A percentile compares a stretch with the other conserved stretches of the same genome.
Evolutionary conservation across 164 flowering plant genomes (phyloP).

Genomic region (Vitis labrusca): DNA sequence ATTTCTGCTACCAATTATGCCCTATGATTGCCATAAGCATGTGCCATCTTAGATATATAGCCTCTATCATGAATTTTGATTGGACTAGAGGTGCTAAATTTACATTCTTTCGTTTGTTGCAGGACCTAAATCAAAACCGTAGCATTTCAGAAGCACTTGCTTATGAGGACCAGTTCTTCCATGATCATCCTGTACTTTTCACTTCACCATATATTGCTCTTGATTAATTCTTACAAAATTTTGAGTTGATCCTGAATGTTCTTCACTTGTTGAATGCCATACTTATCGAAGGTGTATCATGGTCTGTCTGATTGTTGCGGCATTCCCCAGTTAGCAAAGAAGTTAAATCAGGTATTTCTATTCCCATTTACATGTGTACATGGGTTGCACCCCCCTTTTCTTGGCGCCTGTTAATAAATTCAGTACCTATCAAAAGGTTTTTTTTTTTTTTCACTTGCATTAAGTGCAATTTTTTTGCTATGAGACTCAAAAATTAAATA

Average conservation of each 20-base stretch:
- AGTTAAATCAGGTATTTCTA: slow-evolving; percentile 45
- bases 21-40: background rate
- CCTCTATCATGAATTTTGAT: background rate
- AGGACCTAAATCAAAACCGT: slow-evolving; percentile 42
- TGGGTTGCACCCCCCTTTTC: no score
- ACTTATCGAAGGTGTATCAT: slow-evolving; percentile 34
- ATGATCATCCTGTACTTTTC: slow-evolving; percentile 36
- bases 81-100: background rate
- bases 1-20: no score
- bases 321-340: slow-evolving; percentile 53
- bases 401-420: no score
- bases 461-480: background rate
- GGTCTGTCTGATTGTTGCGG: slow-evolving; percentile 51
- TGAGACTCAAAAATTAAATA: background rate
- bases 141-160: slow-evolving; percentile 50
- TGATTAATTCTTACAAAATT: background rate
- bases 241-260: background rate
- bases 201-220: slow-evolving; percentile 10
- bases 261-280: background rate
- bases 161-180: slow-evolving; percentile 50
- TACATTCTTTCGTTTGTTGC: slow-evolving; percentile 3
- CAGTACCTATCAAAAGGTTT: no score
- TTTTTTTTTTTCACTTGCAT: background rate
- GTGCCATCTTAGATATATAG: background rate
- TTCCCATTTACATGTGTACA: background rate